A percentile compares a stretch with the other conserved stretches of the same genome.
These are phyloP conservation scores for Magnolia changhungtana DNA, from an alignment of 164 flowering plant genomes.

Conservation along the genomic window DNA sequence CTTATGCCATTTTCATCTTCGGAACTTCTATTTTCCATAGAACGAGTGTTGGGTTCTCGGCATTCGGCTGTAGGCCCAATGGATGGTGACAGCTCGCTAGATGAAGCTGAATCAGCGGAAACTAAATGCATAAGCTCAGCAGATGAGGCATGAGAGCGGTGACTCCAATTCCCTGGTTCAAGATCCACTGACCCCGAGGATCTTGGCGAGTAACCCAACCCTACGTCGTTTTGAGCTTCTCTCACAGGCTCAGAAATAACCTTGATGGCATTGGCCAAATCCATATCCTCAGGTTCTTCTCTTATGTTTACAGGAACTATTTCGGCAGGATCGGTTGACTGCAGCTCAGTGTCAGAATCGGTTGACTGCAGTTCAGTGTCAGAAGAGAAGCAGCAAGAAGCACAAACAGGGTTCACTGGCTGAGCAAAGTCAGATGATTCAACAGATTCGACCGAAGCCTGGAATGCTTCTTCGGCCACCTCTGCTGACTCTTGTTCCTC, in stretches of 20 bases:
- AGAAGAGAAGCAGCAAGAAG: slow-evolving; percentile 4
- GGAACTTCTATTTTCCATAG: neutral
- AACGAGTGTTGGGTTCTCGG: neutral
- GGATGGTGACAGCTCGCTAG: neutral
- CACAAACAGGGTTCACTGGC: slow-evolving; percentile 2
- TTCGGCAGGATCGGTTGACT: neutral
- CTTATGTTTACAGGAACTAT: neutral
- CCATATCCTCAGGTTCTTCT: slow-evolving; percentile 1
- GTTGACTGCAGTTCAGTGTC: slow-evolving; percentile 7
- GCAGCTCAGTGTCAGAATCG: slow-evolving; percentile 7
- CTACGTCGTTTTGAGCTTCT: no score
- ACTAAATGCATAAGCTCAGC: slow-evolving; percentile 11
- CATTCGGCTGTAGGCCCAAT: slow-evolving; percentile 6
- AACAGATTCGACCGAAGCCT: slow-evolving; percentile 15
- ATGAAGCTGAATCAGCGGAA: neutral
- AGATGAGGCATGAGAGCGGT: slow-evolving; percentile 11
- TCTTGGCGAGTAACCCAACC: neutral
- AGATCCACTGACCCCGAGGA: slow-evolving; percentile 8
- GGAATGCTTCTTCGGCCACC: neutral
- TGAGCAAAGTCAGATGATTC: slow-evolving; percentile 13
- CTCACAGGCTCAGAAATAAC: no score
- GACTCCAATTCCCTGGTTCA: slow-evolving; percentile 4
- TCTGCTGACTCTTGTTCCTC: neutral
- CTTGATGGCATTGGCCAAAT: slow-evolving; percentile 13
- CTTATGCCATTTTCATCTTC: slow-evolving; percentile 9